Evolutionary conservation across 2,329 filamentous ascomycete genomes (phyloP).

Genomic region (Phaeomoniella chlamydospora): DNA sequence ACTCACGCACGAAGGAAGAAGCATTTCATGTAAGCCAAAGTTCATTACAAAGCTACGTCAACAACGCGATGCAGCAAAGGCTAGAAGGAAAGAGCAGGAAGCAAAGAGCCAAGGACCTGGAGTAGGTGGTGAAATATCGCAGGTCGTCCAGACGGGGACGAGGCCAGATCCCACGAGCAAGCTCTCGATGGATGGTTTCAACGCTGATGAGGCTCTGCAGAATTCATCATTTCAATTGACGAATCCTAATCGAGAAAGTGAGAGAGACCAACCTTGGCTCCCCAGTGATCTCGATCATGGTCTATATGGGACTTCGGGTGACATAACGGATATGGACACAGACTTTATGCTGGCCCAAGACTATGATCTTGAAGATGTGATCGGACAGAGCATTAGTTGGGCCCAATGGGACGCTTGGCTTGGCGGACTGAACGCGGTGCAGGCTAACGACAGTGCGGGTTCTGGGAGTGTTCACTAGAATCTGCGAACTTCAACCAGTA

Average conservation of each 20-base stretch:
- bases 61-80: slow-evolving; percentile 10
- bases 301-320: slow-evolving; percentile 2
- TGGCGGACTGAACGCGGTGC: slow-evolving; percentile 5
- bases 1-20: slow-evolving; percentile 5
- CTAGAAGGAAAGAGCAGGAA: slow-evolving; percentile 6
- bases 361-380: slow-evolving; percentile 5
- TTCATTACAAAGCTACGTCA: slow-evolving; percentile 11
- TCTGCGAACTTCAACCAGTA: no score
- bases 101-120: slow-evolving; percentile 1
- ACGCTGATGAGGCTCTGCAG: slow-evolving; percentile 2
- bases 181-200: not conserved
- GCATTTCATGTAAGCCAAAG: slow-evolving; percentile 4
- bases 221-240: slow-evolving; percentile 1
- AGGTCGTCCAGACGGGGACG: not conserved
- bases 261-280: slow-evolving; percentile 8
- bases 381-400: slow-evolving; percentile 11
- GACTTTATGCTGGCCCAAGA: slow-evolving; percentile 12
- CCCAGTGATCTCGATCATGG: slow-evolving; percentile 7
- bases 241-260: slow-evolving; percentile 1
- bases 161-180: not conserved
- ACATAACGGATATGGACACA: slow-evolving; percentile 10
- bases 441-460: not conserved
- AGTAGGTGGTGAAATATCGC: not conserved
- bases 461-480: no score
- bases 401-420: slow-evolving; percentile 15